Evolutionary conservation across 2,329 filamentous ascomycete species (phyloP), one percentile per base, ranked within the genome.

Genomic region (Claviceps sp.): DNA sequence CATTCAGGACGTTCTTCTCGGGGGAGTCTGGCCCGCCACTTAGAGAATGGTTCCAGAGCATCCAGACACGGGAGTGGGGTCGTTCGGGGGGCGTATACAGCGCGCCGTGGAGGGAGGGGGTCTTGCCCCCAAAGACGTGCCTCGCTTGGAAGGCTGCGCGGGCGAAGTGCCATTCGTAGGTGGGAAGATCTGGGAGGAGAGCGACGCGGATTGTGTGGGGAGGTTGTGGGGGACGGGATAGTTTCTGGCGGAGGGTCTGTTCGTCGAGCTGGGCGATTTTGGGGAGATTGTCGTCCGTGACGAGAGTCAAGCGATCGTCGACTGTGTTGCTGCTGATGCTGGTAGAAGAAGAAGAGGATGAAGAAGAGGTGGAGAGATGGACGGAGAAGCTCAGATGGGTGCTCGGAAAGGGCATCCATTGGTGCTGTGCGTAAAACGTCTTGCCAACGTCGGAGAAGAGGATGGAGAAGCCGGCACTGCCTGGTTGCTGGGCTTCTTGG

Each of bases 381-480:
- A 61, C 61, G 3, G 65, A 68, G 52, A 94, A 77, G 36, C 77
- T 73, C 44, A 94, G 73, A 64, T 95, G 89, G 1, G 77, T 73
- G 54, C 87, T 91, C 20, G 78, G 73, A 60, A 85, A 90, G 0
- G 82, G 75, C 48, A 80, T 75, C 90, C 90, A 96, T 46, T 89
- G 89, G 56, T 81, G 75, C 36, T 73, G 74, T 3, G 84, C 78
- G 68, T 96, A 96, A 67, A 89, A 96, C 41, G 72, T 71, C 72
- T 88, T 85, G 20, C 90, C 88, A 57, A 94, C 89, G 61, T 94
- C 88, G 8, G 89, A 95, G 67, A 83, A 95, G 8, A 96, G 73
- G 7, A 94, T 78, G 0, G 87, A 90, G 66, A 91, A 93, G 14
- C 67, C 56, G 64, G 74, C 63, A 49, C 70, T 67, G 26, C 61